Conservation (phyloP, 208 protist genomes). For the Acanthamoeba sp. region DNA sequence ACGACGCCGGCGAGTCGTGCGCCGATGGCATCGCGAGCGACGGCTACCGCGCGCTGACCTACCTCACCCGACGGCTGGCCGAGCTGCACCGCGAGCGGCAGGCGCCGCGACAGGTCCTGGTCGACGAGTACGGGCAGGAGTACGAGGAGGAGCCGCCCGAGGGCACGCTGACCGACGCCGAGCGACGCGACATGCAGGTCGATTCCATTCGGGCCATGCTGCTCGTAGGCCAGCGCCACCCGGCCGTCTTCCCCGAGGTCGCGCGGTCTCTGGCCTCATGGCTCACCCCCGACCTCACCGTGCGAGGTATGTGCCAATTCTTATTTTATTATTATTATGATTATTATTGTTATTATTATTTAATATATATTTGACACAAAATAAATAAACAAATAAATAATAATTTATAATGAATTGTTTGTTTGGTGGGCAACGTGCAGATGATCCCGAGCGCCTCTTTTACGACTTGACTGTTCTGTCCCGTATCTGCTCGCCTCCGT, state of each 20-base stretch:
- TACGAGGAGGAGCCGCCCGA: neutral
- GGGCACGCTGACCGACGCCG: neutral
- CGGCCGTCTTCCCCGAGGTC: neutral
- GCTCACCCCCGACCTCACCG: constrained; percentile 10
- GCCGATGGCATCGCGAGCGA: neutral
- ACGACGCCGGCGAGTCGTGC: no score
- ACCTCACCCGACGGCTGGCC: neutral
- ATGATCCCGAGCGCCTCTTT: constrained; percentile 45
- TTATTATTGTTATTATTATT: no score
- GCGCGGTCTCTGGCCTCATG: neutral
- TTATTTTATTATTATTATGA: neutral
- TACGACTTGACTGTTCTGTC: constrained; percentile 32
- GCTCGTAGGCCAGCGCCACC: constrained; percentile 24
- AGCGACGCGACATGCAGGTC: neutral
- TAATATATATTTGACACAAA: neutral
- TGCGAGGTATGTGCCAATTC: neutral
- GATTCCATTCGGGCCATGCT: constrained; percentile 5
- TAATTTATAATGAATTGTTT: no score
- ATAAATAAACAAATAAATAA: neutral
- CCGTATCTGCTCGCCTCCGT: neutral
- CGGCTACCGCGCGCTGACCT: neutral
- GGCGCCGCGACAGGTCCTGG: neutral
- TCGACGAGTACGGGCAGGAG: neutral
- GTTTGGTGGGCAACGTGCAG: neutral
- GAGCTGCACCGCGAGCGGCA: neutral